Evolutionary conservation across 192 early-diverging fungal genomes (phyloP), one percentile per base, ranked within the genome.

Genomic region (Coemansia sp.): DNA sequence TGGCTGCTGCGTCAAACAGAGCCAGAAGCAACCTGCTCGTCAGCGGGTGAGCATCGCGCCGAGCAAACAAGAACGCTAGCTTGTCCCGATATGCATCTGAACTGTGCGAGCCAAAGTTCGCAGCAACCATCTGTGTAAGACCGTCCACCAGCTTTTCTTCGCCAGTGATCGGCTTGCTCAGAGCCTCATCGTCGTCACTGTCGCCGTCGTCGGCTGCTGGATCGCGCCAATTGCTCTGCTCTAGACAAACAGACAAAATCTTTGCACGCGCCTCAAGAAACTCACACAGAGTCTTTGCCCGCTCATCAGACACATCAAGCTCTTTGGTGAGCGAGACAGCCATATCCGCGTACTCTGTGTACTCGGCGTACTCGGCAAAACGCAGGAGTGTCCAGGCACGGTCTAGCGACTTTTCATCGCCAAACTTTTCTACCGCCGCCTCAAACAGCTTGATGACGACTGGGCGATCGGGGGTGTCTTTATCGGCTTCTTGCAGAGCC

Each of bases 401-500:
- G 11, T 39, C 46, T 11, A 79, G 46, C 29, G 70, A 70, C 15
- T 40, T 49, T 29, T 79, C 60, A 14, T 47, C 63, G 12, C 42
- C 76, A 43, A 70, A 73, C 56, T 86, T 87, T 12, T 87, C 86
- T 17, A 86, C 68, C 9, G 87, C 84, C 69, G 89, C 85, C 22
- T 85, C 81, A 49, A 87, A 86, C 5, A 91, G 83, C 39, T 87
- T 86, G 59, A 74, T 62, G 1, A 87, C 86, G 11, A 71, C 82
- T 4, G 86, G 79, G 3, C 73, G 72, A 15, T 68, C 64, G 0
- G 24, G 24, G 3, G 65, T 51, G 35, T 62, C 60, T 12, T 68
- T 56, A 15, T 67, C 64, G 6, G 70, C 77, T 51, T 80, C 78
- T 31, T 80, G 65, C 32, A 78, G 71, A 9, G 81, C 82, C 8